Evolutionary conservation across 2,329 filamentous ascomycete genomes (phyloP).

Genomic region (Xylariaceae sp.): DNA sequence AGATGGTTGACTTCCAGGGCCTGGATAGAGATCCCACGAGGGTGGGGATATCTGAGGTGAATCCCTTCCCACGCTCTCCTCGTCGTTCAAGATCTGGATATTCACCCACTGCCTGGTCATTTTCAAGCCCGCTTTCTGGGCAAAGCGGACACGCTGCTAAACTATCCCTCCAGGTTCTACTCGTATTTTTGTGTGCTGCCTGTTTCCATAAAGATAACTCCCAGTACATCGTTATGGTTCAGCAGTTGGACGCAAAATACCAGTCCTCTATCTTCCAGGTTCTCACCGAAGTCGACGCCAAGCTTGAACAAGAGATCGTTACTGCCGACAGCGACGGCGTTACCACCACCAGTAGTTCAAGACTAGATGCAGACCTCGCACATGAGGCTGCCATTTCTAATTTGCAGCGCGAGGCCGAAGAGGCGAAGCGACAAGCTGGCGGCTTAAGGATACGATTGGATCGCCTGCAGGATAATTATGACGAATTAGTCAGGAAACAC

Average conservation of each 20-base stretch:
- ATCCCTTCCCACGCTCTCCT: slow-evolving; percentile 3
- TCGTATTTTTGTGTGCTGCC: slow-evolving; percentile 25
- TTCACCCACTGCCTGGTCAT: neutral
- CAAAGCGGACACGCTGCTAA: slow-evolving; percentile 14
- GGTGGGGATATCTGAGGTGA: slow-evolving; percentile 45
- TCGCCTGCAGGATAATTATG: slow-evolving; percentile 56
- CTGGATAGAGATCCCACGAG: slow-evolving; percentile 53
- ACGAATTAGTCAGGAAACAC: slow-evolving; percentile 50
- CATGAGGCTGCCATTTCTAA: slow-evolving; percentile 52
- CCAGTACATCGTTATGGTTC: slow-evolving; percentile 20
- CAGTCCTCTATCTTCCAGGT: slow-evolving; percentile 37
- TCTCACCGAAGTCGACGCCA: slow-evolving; percentile 25
- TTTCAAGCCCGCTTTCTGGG: neutral
- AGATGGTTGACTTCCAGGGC: slow-evolving; percentile 51
- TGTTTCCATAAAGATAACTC: slow-evolving; percentile 26
- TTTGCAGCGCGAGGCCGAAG: slow-evolving; percentile 47
- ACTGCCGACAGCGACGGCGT: slow-evolving; percentile 31
- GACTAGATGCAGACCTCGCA: slow-evolving; percentile 48
- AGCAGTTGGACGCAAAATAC: slow-evolving; percentile 19
- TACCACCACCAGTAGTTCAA: slow-evolving; percentile 28
- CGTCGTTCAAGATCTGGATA: neutral
- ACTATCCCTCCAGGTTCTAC: slow-evolving; percentile 21
- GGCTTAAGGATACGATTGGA: slow-evolving; percentile 56
- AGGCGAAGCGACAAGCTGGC: slow-evolving; percentile 51
- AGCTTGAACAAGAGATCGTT: slow-evolving; percentile 33